Evolutionary conservation across 441 rosid species (phyloP), one percentile per base, ranked within the genome.

Genomic region (Biscutella laevigata): DNA sequence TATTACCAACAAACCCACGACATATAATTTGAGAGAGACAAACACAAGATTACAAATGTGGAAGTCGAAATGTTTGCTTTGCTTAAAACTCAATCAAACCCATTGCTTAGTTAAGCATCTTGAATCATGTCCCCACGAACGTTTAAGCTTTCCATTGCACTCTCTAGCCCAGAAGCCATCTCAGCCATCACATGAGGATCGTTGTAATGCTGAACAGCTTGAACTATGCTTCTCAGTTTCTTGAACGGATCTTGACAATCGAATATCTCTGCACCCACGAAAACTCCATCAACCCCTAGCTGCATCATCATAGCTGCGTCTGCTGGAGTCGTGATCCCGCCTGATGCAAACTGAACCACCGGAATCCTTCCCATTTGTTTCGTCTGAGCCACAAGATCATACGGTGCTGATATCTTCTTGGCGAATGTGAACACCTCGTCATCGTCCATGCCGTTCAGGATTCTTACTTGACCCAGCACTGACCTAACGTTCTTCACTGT

Each of bases 261-360:
- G 43, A 86, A 89, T 43, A 82, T 74, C 62, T 86, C 88, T 1
- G 61, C 56, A 7, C 87, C 88, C 3, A 86, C 71, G 10, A 84
- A 84, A 30, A 86, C 73, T 4, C 97, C 94, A 64, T 89, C 95
- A 50, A 91, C 84, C 0, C 94, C 94, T 50, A 86, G 42, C 52
- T 86, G 95, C 97, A 86, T 80, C 88, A 86, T 79, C 62, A 86
- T 20, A 7, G 95, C 94, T 1, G 84, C 87, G 57, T 86, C 95
- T 2, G 94, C 97, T 0, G 97, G 91, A 4, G 87, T 89, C 55
- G 59, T 71, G 35, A 84, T 64, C 24, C 95, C 95, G 7, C 95
- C 91, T 1, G 86, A 86, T 1, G 94, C 95, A 30, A 86, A 89
- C 24, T 78, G 88, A 19, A 74, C 81, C 1, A 80, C 85, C 0